Percentiles rank a stretch among this genome's conserved stretches.
These are phyloP conservation scores for Pholiota microspora DNA, from an alignment of 768 basidiomycete species.

Conservation along the genomic window DNA sequence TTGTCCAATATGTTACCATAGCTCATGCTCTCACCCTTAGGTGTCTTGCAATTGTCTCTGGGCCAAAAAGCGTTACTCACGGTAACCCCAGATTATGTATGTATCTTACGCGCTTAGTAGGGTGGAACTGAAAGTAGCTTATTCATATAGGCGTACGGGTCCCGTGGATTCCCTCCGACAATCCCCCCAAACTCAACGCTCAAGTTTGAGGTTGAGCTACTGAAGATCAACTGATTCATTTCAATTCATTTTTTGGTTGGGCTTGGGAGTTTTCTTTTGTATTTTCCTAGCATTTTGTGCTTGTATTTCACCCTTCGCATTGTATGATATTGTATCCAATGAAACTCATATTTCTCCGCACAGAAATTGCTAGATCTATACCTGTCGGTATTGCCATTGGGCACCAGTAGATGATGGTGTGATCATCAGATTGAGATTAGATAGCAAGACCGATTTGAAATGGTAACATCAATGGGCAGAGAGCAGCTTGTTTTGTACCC, in stretches of 20 bases:
- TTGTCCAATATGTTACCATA: conserved; percentile 1
- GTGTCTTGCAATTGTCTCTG: conserved; percentile 72
- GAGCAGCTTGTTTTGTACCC: conserved; percentile 3
- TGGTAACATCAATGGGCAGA: neutral
- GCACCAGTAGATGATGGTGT: neutral
- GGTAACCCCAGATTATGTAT: conserved; percentile 75
- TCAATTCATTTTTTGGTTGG: neutral
- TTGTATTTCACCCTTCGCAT: conserved; percentile 1
- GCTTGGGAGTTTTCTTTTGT: neutral
- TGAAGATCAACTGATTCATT: conserved; percentile 53
- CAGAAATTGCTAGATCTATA: neutral
- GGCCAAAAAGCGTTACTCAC: conserved; percentile 71
- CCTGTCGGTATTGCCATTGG: neutral
- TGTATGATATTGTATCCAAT: conserved; percentile 1
- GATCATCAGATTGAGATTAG: conserved; percentile 8
- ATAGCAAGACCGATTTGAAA: conserved; percentile 3
- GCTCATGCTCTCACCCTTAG: conserved; percentile 36
- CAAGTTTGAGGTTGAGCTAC: conserved; percentile 80
- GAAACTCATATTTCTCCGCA: neutral
- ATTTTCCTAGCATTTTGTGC: neutral
- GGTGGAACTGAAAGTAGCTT: conserved; percentile 5
- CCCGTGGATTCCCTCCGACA: conserved; percentile 72
- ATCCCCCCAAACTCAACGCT: conserved; percentile 78
- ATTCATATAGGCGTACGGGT: conserved; percentile 60
- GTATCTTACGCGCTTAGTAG: conserved; percentile 26